A percentile compares a stretch with the other conserved stretches of the same genome.
These are phyloP conservation scores for Datura wrightii DNA, from an alignment of 257 asterid genomes.

Conservation along the genomic window DNA sequence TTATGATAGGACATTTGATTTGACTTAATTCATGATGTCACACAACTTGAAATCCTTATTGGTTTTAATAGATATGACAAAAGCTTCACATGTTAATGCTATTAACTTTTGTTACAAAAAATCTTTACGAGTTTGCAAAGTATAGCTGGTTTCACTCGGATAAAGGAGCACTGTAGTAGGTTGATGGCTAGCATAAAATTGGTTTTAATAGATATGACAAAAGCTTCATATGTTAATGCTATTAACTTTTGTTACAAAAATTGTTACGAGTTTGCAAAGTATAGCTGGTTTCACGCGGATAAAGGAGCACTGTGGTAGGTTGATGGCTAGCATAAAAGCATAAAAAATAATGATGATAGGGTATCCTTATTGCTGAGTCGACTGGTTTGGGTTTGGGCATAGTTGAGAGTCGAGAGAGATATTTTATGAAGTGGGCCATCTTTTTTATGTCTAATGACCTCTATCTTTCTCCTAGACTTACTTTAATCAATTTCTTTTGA, in stretches of 20 bases:
- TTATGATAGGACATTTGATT: not conserved
- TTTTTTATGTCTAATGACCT: not conserved
- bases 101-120: slow-evolving; percentile 2
- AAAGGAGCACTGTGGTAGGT: not conserved
- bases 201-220: slow-evolving; percentile 16
- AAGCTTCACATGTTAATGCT: not conserved
- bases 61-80: slow-evolving; percentile 6
- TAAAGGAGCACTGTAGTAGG: slow-evolving; percentile 10
- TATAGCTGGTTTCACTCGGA: not conserved
- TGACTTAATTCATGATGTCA: slow-evolving; percentile 21
- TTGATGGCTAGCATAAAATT: slow-evolving; percentile 6
- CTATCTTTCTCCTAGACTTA: not conserved
- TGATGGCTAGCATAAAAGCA: slow-evolving; percentile 1
- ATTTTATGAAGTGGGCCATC: not conserved
- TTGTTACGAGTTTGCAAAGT: not conserved
- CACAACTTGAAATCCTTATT: slow-evolving; percentile 29
- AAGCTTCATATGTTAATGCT: not conserved
- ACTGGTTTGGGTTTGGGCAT: not conserved
- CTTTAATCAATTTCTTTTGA: not conserved
- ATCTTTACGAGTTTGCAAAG: not conserved
- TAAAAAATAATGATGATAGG: not conserved
- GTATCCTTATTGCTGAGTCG: not conserved
- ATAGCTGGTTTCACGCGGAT: not conserved
- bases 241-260: slow-evolving; percentile 2
- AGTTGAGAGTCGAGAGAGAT: not conserved